These are phyloP conservation scores for Acacia confusa DNA, from an alignment of 306 rosid genomes.

Conservation along the genomic window DNA sequence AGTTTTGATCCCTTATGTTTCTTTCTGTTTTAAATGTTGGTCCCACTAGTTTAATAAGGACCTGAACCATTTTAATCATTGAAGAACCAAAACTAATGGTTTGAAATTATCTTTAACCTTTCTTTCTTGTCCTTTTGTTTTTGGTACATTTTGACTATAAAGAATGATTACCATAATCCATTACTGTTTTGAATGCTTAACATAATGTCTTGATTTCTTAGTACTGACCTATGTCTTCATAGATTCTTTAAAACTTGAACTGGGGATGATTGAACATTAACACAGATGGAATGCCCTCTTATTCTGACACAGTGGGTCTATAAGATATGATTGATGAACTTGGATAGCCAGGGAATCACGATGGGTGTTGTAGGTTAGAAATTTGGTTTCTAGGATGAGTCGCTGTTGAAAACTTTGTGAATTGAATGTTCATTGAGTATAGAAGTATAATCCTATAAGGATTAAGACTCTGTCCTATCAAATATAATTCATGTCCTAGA, in stretches of 20 bases:
- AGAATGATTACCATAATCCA: slow-evolving; percentile 7
- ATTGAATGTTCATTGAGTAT: not conserved
- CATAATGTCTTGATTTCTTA: not conserved
- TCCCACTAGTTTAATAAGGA: too few relatives aligned
- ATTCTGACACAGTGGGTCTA: not conserved
- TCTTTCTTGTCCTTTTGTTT: too few relatives aligned
- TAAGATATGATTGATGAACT: not conserved
- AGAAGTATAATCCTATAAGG: not conserved
- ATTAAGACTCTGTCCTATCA: not conserved
- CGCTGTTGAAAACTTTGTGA: not conserved
- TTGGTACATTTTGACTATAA: not conserved
- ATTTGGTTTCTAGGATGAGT: not conserved
- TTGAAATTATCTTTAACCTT: not conserved
- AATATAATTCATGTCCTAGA: not conserved
- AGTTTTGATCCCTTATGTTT: too few relatives aligned
- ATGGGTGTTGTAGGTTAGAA: not conserved
- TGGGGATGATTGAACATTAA: not conserved
- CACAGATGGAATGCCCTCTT: not conserved
- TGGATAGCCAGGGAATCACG: not conserved
- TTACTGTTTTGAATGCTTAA: not conserved
- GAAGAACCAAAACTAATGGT: too few relatives aligned
- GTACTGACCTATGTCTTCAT: slow-evolving; percentile 18
- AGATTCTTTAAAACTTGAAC: not conserved
- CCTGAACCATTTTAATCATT: too few relatives aligned
- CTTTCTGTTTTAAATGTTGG: too few relatives aligned